These are phyloP conservation scores for Xylaria longipes DNA, from an alignment of 495 filamentous ascomycete genomes.

Conservation along the genomic window DNA sequence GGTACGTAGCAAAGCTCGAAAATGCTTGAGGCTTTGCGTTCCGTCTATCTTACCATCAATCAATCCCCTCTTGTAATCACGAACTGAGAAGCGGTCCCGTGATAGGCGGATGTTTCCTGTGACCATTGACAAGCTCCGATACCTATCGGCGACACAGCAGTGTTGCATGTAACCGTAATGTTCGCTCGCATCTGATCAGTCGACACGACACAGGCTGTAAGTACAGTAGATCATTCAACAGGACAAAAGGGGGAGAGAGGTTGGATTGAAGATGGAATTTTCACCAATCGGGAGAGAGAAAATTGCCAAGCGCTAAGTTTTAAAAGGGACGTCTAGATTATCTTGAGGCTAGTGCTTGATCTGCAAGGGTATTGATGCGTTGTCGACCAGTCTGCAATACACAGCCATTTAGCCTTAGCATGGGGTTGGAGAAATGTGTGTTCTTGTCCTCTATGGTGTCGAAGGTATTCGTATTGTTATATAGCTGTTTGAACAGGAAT, in stretches of 20 bases:
- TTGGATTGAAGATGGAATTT: slow-evolving; percentile 8
- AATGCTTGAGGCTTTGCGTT: too few relatives aligned
- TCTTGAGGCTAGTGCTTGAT: slow-evolving; percentile 15
- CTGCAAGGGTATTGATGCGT: slow-evolving; percentile 25
- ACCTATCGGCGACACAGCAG: background rate
- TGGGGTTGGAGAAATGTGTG: background rate
- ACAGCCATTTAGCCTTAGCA: background rate
- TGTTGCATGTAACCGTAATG: background rate
- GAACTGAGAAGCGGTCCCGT: background rate
- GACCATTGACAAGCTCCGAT: background rate
- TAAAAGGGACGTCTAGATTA: background rate
- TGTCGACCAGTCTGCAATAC: slow-evolving; percentile 9
- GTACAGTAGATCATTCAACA: background rate
- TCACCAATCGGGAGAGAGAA: slow-evolving; percentile 22
- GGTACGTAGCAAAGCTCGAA: background rate
- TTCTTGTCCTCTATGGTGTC: background rate
- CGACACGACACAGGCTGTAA: background rate
- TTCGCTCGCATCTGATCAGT: slow-evolving; percentile 4
- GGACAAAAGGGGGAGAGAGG: slow-evolving; percentile 16
- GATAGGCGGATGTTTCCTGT: background rate
- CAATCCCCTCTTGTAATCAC: background rate
- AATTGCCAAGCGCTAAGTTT: slow-evolving; percentile 17
- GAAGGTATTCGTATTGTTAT: background rate
- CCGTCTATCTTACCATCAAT: too few relatives aligned
- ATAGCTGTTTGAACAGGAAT: background rate